Percentiles rank a stretch among this genome's conserved stretches.
Conservation (phyloP, 768 basidiomycete species). For the Suillus luteus region DNA sequence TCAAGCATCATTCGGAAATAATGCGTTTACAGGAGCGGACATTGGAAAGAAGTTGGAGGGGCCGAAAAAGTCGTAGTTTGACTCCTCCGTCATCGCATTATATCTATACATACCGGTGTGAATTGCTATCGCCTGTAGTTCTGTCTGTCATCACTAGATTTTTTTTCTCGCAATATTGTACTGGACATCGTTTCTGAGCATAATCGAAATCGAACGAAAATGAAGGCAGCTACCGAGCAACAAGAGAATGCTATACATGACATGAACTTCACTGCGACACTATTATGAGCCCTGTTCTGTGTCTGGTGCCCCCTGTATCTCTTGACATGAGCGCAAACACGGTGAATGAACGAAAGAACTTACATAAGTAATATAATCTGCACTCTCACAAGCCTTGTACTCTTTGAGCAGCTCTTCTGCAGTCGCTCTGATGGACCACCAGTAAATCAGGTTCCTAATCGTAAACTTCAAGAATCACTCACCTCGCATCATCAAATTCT, state of each 20-base stretch:
- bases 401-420: constrained; percentile 89
- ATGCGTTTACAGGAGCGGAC: constrained; percentile 52
- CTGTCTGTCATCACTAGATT: constrained; percentile 25
- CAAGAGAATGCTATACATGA: constrained; percentile 7
- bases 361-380: constrained; percentile 91
- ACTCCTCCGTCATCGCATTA: constrained; percentile 38
- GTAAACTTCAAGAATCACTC: constrained; percentile 19
- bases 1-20: background rate
- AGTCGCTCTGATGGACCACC: constrained; percentile 56
- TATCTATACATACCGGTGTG: constrained; percentile 30
- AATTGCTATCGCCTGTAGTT: constrained; percentile 22
- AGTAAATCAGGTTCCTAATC: background rate
- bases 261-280: constrained; percentile 4
- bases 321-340: constrained; percentile 6
- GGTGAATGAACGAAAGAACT: constrained; percentile 27
- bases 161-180: constrained; percentile 17
- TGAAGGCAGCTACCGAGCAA: background rate
- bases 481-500: constrained; percentile 98
- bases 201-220: constrained; percentile 12
- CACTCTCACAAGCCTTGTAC: constrained; percentile 94
- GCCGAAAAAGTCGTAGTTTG: constrained; percentile 67
- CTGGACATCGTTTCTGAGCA: constrained; percentile 22
- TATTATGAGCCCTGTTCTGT: constrained; percentile 28
- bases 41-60: constrained; percentile 88
- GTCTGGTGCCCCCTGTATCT: constrained; percentile 35